Conservation (phyloP, 768 basidiomycete genomes). For the Mycena indigotica region DNA sequence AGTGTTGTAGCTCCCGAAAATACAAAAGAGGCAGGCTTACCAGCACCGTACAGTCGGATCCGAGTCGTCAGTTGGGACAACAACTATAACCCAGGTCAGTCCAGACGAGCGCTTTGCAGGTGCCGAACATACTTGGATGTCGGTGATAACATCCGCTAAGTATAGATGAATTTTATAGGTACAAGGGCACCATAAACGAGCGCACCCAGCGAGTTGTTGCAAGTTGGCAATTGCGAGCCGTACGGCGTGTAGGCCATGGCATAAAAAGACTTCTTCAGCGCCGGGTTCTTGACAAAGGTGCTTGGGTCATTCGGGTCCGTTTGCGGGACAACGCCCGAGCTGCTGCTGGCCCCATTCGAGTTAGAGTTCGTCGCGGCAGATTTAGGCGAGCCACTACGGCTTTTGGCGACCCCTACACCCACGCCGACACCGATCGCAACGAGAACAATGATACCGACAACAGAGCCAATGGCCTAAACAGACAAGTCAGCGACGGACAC, state of each 20-base stretch:
- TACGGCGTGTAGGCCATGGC: constrained; percentile 86
- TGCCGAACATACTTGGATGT: constrained; percentile 64
- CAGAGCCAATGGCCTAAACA: constrained; percentile 53
- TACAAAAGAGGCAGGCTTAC: neutral
- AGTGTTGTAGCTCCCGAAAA: neutral
- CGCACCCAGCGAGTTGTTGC: constrained; percentile 51
- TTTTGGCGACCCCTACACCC: constrained; percentile 66
- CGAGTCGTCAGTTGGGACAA: constrained; percentile 85
- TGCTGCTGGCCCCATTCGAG: constrained; percentile 10
- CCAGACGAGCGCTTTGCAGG: too few species aligned
- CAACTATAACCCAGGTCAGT: constrained; percentile 45
- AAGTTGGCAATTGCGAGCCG: constrained; percentile 69
- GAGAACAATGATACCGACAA: constrained; percentile 50
- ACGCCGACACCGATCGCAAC: constrained; percentile 61
- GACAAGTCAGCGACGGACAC: constrained; percentile 17
- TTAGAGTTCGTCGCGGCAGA: constrained; percentile 21
- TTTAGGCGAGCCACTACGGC: constrained; percentile 39
- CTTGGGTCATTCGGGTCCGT: constrained; percentile 68
- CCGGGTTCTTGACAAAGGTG: constrained; percentile 69
- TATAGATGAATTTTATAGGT: neutral
- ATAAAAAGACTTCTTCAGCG: constrained; percentile 76
- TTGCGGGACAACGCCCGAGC: constrained; percentile 32
- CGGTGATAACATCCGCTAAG: constrained; percentile 60
- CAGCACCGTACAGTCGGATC: constrained; percentile 73
- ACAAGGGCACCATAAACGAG: neutral